Evolutionary conservation across 352 stramenopile species (phyloP), one percentile per base, ranked within the genome.

Genomic region (Pythium coloratum): DNA sequence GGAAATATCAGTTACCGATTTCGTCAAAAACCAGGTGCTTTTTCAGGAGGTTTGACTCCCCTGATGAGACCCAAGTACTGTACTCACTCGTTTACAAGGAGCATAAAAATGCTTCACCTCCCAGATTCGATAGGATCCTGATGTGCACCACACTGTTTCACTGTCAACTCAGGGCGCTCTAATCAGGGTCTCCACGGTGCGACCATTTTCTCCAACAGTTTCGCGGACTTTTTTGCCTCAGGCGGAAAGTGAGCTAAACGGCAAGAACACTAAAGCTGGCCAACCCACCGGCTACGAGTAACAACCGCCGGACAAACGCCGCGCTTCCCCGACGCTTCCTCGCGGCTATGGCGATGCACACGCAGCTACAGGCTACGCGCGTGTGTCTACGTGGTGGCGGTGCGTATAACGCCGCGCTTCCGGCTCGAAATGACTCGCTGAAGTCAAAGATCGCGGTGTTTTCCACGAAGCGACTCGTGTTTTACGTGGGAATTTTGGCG

Each of bases 191-290:
- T 16, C 8, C 20, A 57, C 64, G 44, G 63, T 69, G 55, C 46
- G 44, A 55, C 46, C 53, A 26, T 56, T 42, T 56, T 18, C 28
- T 40, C 33, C 16, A 71, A 66, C 64, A 71, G 64, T 71, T 70
- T 70, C 64, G 56, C 47, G 28, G 24, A 16, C 59, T 56, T 66
- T 66, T 62, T 38, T 10, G 46, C 28, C 10, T 62, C 49, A 64
- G 33, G 62, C n/a, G 12, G 38, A 40, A 62, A 62, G 53, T 33
- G 42, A 61, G 34, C 38, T 56, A 33, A 66, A 62, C 58, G 58
- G 64, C 58, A 66, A 66, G 56, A 46, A 24, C 38, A 6, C 38
- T 26, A 16, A 18, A 6, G 42, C 42, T 26, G 42, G 9, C 26
- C 10, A 57, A 46, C 30, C 32, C 57, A 53, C 18, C 12, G n/a